Evolutionary conservation across 1,284 basidiomycete genomes (phyloP).

Genomic region (Ceratobasidium papillatum): DNA sequence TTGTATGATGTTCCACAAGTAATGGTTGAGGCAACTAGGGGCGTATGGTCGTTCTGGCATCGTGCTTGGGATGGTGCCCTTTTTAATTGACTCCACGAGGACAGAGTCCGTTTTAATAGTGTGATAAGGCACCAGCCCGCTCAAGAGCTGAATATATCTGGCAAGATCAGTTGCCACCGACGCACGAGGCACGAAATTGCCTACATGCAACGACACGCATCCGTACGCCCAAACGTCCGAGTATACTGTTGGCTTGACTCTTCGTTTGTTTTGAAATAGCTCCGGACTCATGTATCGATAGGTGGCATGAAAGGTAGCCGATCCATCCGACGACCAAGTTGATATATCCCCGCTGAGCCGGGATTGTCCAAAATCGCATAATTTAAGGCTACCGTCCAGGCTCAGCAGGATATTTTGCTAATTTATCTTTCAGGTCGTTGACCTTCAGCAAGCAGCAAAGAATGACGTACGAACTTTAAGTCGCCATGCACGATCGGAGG

Average conservation of each 20-base stretch:
- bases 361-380: constrained; percentile 27
- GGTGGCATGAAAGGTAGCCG: constrained; percentile 6
- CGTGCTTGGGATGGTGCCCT: not conserved
- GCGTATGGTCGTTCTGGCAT: constrained; percentile 3
- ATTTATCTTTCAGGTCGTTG: not conserved
- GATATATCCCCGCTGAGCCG: not conserved
- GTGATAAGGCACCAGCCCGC: not conserved
- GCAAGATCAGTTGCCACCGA: not conserved
- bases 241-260: not conserved
- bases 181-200: not conserved
- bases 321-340: not conserved
- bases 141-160: not conserved
- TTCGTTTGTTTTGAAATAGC: not conserved
- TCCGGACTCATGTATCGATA: constrained; percentile 31
- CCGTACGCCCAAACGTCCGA: constrained; percentile 18
- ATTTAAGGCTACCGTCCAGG: not conserved
- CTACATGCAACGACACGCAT: constrained; percentile 4
- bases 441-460: not conserved
- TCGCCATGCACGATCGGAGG: constrained; percentile 25
- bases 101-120: not conserved
- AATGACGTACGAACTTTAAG: constrained; percentile 4
- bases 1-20: not conserved
- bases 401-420: constrained; percentile 6
- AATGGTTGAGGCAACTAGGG: not conserved
- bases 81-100: not conserved